Base-by-base conservation (phyloP, 306 rosid genomes). In the Cucurbita moschata region DNA sequence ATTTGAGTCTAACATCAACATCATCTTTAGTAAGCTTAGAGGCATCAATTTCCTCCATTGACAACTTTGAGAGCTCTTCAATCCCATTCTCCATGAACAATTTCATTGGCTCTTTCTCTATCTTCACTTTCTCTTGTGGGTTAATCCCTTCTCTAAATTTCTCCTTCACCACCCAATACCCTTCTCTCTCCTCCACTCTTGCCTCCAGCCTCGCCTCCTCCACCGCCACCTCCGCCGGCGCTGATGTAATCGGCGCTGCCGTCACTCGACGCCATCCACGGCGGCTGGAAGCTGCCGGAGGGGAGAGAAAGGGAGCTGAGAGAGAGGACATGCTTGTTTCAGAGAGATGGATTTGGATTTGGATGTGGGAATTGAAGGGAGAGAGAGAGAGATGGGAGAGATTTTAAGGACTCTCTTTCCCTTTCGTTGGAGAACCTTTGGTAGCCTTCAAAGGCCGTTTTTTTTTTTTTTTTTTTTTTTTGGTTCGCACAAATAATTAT, bases 1-100 rank as follows among this genome's bases (percentile, higher is more conserved):
- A 94, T 73, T 94, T 94, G 80, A 94, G 98, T 74, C 98, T 85
- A 4, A 88, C 97, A 84, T 94, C 98, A 75, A 94, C 84, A 77
- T 94, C 98, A 74, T 87, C 94, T 77, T 90, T 94, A 0, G 85
- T 74, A 51, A 71, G 77, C 78, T 94, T 94, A 51, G 79, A 70
- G 19, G 78, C 79, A 2, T 94, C 96, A 78, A 94, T 86, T 46
- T 94, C 92, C 78, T 86, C 92, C 78, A 89, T 73, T 16, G 97
- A 85, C 23, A 86, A 11, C 58, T 86, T 86, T 0, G 96, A 81
- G 61, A 94, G 79, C 6, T 90, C 96, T 65, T 94, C 78, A 64
- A 94, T 82, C 6, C 95, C 97, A 51, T 75, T 52, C 75, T 90
- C 92, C 92, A 87, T 87, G 70, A 88, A 90, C 37, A 94, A 89